Conservation (phyloP, 2,329 filamentous ascomycete genomes). For the Pseudogymnoascus sp. region DNA sequence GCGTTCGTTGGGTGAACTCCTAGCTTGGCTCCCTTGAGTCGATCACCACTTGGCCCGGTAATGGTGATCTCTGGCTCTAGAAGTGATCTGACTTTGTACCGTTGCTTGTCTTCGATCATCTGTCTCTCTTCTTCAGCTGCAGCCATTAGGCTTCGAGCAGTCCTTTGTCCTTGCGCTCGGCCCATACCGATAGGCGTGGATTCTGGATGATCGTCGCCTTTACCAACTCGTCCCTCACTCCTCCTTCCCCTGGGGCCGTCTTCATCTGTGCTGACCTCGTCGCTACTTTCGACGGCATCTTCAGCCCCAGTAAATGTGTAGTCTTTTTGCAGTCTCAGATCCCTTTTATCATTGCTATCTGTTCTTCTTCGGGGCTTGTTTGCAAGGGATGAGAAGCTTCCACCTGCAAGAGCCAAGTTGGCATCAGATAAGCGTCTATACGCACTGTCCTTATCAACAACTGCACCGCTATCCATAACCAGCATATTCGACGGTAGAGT, state of each 20-base stretch:
- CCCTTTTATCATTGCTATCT: conserved; percentile 16
- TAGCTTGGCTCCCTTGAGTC: conserved; percentile 45
- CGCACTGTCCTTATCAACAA: conserved; percentile 60
- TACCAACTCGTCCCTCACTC: conserved; percentile 34
- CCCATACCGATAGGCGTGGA: conserved; percentile 29
- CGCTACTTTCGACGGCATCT: conserved; percentile 26
- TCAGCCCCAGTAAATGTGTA: conserved; percentile 23
- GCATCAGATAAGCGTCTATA: conserved; percentile 67
- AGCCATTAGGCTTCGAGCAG: conserved; percentile 56
- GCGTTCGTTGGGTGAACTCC: conserved; percentile 75
- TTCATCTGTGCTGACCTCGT: conserved; percentile 52
- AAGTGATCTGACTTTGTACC: conserved; percentile 26
- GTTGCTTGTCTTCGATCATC: conserved; percentile 31
- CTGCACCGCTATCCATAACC: conserved; percentile 52
- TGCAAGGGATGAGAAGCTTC: conserved; percentile 46
- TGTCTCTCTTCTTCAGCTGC: conserved; percentile 73
- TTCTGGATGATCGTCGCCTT: conserved; percentile 30
- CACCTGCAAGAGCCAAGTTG: conserved; percentile 55
- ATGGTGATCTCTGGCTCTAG: conserved; percentile 57
- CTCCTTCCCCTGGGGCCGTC: conserved; percentile 55
- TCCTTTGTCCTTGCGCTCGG: conserved; percentile 33
- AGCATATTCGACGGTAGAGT: conserved; percentile 31
- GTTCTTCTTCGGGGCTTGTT: conserved; percentile 20
- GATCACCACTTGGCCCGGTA: conserved; percentile 56
- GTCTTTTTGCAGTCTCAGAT: conserved; percentile 26